These are phyloP conservation scores for Erucastrum elatum DNA, from an alignment of 345 rosid species.

Conservation along the genomic window DNA sequence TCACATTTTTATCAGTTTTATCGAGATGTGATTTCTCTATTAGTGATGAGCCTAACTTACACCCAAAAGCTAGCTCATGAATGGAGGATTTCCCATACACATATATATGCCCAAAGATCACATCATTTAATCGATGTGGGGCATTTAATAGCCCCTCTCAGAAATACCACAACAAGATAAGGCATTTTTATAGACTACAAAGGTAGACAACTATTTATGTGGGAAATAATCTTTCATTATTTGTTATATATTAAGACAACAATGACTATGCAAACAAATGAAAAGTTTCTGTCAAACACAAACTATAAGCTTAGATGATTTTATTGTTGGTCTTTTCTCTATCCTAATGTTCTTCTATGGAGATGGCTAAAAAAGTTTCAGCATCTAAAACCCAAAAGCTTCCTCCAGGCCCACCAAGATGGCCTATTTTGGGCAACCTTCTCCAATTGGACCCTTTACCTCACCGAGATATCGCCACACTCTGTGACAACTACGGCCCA, in stretches of 20 bases:
- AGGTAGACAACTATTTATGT: no score
- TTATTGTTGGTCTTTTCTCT: constrained; percentile 2
- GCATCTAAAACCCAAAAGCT: constrained; percentile 40
- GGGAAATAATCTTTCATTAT: neutral
- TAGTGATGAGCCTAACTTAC: no score
- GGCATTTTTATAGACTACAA: no score
- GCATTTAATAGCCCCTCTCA: no score
- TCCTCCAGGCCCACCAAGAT: constrained; percentile 80
- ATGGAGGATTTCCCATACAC: no score
- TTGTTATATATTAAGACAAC: constrained; percentile 25
- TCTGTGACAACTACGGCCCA: constrained; percentile 70
- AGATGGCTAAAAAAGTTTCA: constrained; percentile 23
- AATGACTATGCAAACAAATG: neutral
- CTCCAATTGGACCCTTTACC: constrained; percentile 77
- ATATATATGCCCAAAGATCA: no score
- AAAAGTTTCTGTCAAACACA: neutral
- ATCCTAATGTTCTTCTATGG: constrained; percentile 35
- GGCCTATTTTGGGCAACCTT: constrained; percentile 84
- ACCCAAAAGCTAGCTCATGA: no score
- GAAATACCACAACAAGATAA: no score
- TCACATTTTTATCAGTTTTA: neutral
- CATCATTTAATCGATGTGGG: no score
- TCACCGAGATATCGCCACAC: constrained; percentile 65
- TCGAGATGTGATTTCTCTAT: no score
- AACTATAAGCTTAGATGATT: constrained; percentile 14